These are phyloP conservation scores for Metschnikowia baotianmanensis DNA, from an alignment of 805 yeast genomes.

Conservation along the genomic window DNA sequence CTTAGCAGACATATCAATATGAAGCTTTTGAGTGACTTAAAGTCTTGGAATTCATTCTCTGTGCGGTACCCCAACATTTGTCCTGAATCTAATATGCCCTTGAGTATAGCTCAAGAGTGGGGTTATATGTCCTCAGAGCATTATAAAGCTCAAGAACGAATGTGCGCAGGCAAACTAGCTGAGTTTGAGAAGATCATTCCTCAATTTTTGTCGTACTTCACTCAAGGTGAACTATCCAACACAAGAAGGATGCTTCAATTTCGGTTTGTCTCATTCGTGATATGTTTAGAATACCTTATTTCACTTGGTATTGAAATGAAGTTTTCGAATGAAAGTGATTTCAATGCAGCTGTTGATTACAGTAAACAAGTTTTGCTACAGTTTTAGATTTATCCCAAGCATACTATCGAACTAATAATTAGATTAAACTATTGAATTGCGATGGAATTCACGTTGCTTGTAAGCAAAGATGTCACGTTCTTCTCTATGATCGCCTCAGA, in stretches of 20 bases:
- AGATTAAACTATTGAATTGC: conserved; percentile 62
- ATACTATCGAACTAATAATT: no score
- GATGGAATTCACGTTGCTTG: conserved; percentile 85
- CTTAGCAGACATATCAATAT: neutral
- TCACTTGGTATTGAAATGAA: conserved; percentile 6
- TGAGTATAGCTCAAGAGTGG: neutral
- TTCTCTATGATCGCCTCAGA: conserved; percentile 86
- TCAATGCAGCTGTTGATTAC: conserved; percentile 9
- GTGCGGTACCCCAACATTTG: conserved; percentile 12
- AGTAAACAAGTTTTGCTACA: conserved; percentile 9
- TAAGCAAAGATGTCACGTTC: conserved; percentile 80
- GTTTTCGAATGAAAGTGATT: conserved; percentile 1
- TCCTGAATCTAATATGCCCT: neutral
- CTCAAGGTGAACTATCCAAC: conserved; percentile 2
- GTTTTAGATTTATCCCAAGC: conserved; percentile 4
- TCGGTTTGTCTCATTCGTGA: conserved; percentile 15
- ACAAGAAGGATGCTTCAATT: conserved; percentile 9
- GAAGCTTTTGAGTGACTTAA: conserved; percentile 9
- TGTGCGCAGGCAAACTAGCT: conserved; percentile 9
- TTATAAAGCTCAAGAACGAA: conserved; percentile 7
- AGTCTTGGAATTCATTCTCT: conserved; percentile 14
- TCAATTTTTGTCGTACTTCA: conserved; percentile 9
- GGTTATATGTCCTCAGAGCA: neutral
- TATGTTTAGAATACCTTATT: conserved; percentile 11
- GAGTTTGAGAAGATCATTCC: conserved; percentile 15